phyloP scores from a whole-genome alignment of 805 yeast species.

The Metschnikowia lunata region DNA sequence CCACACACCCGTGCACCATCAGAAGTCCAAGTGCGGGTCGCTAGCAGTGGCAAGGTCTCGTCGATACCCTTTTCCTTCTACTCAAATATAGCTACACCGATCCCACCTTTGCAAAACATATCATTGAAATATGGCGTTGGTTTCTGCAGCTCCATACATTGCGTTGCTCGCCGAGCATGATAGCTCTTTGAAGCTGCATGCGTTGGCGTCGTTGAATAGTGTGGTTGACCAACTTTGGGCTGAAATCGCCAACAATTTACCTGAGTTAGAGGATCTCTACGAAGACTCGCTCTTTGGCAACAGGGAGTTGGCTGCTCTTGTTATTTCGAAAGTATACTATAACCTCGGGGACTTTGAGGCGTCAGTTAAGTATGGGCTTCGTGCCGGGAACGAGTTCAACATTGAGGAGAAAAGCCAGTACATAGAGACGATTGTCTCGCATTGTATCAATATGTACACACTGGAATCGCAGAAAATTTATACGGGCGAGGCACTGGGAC shows the following conservation, averaged over 20 bases:
- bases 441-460: slow-evolving; percentile 83
- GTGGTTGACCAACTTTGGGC: slow-evolving; percentile 95
- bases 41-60: slow-evolving; percentile 2
- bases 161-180: slow-evolving; percentile 87
- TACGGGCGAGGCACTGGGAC: slow-evolving; percentile 17
- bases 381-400: slow-evolving; percentile 77
- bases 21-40: neutral
- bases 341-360: slow-evolving; percentile 91
- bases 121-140: slow-evolving; percentile 47
- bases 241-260: slow-evolving; percentile 85
- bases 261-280: slow-evolving; percentile 84
- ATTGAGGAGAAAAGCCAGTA: slow-evolving; percentile 74
- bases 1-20: slow-evolving; percentile 4
- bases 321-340: slow-evolving; percentile 85
- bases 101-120: neutral
- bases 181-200: slow-evolving; percentile 70
- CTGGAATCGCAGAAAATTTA: slow-evolving; percentile 49
- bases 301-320: slow-evolving; percentile 80
- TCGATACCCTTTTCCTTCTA: neutral
- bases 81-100: no score
- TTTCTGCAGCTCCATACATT: slow-evolving; percentile 87
- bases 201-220: slow-evolving; percentile 72
- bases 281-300: slow-evolving; percentile 79
- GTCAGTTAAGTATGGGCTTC: slow-evolving; percentile 83
- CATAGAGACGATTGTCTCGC: slow-evolving; percentile 89